Conservation (phyloP, 345 rosid genomes). For the Gynandropsis gynandra region DNA sequence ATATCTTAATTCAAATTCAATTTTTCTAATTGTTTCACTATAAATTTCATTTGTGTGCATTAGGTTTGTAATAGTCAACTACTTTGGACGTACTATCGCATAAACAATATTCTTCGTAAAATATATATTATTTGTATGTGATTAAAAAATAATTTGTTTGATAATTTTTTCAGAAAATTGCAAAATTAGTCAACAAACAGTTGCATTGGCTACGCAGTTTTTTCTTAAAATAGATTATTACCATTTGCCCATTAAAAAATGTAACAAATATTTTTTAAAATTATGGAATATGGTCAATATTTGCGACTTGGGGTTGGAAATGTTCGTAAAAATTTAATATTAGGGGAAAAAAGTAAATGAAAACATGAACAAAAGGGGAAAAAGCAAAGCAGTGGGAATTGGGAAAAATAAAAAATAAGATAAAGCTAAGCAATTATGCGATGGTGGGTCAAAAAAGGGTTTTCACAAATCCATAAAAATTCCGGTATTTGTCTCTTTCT, state of each 20-base stretch:
- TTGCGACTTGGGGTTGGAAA: not conserved
- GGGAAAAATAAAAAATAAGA: slow-evolving; percentile 19
- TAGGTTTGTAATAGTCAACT: too few relatives aligned
- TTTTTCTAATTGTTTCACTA: slow-evolving; percentile 23
- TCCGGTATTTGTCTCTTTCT: slow-evolving; percentile 28
- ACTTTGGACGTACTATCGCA: too few relatives aligned
- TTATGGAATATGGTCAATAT: too few relatives aligned
- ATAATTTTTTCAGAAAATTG: too few relatives aligned
- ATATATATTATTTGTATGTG: too few relatives aligned
- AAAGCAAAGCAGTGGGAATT: slow-evolving; percentile 24
- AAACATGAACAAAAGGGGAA: not conserved
- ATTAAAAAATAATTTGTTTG: too few relatives aligned
- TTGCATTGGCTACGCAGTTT: too few relatives aligned
- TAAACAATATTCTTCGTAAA: too few relatives aligned
- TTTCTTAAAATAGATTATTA: too few relatives aligned
- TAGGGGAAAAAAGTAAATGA: not conserved
- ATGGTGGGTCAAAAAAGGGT: slow-evolving; percentile 34
- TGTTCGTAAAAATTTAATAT: slow-evolving; percentile 23
- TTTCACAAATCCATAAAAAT: slow-evolving; percentile 30
- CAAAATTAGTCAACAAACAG: too few relatives aligned
- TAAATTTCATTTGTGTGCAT: not conserved
- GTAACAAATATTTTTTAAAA: too few relatives aligned
- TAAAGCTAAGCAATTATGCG: slow-evolving; percentile 23
- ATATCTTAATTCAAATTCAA: slow-evolving; percentile 16
- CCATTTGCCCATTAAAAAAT: too few relatives aligned